Base-by-base conservation (phyloP, 352 stramenopile species). In the Globisporangium spinosum region DNA sequence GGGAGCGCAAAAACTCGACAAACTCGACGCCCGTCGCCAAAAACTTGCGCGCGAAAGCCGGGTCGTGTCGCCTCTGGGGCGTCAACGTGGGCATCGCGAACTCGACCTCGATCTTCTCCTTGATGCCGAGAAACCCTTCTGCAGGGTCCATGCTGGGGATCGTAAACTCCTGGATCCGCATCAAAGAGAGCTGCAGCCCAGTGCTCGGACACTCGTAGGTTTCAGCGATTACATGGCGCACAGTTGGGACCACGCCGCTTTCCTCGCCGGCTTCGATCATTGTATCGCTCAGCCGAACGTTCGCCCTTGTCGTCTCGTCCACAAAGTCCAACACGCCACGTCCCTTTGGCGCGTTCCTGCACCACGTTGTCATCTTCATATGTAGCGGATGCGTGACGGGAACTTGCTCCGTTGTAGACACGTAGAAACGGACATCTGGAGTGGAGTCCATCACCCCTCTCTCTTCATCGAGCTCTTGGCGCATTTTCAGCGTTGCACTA, bases 401-500 rank as follows among this genome's bases (percentile, higher is more conserved):
- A 49, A 90, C 74, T 34, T 89, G 75, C 55, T 90, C 82, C 0
- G 78, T 80, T n/a, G 80, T 82, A 13, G 79, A 89, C 35, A 94
- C 86, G 64, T 94, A 94, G 66, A 86, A 91, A 1, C 86, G 86
- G 25, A 91, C 70, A 54, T 93, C 86, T 0, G 83, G 84, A 6
- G 84, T 94, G 0, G 70, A 68, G 65, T 94, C 86, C 84, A 93
- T 91, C 53, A 43, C 71, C 12, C 77, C 76, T 10, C 38, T 68
- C 15, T 89, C 79, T 27, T 90, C 78, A 25, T 90, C 70, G 43
- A 93, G 74, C 61, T 94, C 86, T 65, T 94, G 84, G 9, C 78
- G 82, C 84, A 93, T 93, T 69, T 94, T 94, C 47, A 94, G 66
- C 54, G 86, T 94, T 20, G 84, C 70, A 56, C 78, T 91, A 62